Percentiles rank a stretch among this genome's conserved stretches.
Conservation (phyloP, 768 basidiomycete species). For the Gymnopilus dilepis region DNA sequence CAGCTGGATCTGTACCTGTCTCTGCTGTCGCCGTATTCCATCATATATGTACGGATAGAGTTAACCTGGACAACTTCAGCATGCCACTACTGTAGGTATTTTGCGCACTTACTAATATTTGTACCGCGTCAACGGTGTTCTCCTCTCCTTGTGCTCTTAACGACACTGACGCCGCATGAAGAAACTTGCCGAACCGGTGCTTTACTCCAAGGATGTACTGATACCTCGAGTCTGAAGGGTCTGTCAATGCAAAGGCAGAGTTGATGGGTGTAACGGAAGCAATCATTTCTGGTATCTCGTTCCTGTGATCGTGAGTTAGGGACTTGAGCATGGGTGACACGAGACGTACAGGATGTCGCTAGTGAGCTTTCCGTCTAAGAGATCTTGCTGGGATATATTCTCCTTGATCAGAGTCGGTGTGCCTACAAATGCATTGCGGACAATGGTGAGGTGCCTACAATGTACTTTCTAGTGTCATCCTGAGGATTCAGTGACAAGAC, state of each 20-base stretch:
- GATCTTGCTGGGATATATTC: conserved; percentile 52
- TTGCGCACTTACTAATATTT: conserved; percentile 59
- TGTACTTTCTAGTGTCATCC: neutral
- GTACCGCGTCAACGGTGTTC: conserved; percentile 82
- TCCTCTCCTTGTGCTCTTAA: conserved; percentile 78
- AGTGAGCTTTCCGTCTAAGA: conserved; percentile 46
- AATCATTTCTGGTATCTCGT: conserved; percentile 82
- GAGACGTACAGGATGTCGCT: conserved; percentile 71
- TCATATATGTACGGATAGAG: conserved; percentile 72
- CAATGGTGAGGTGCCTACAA: conserved; percentile 66
- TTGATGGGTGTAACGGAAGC: conserved; percentile 62
- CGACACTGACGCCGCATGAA: conserved; percentile 73
- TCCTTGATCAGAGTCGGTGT: conserved; percentile 71
- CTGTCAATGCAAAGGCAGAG: conserved; percentile 70
- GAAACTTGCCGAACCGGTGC: conserved; percentile 66
- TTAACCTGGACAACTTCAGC: conserved; percentile 49
- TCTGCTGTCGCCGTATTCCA: conserved; percentile 76
- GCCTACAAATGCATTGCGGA: conserved; percentile 78
- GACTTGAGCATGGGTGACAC: neutral
- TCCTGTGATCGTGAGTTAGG: conserved; percentile 41
- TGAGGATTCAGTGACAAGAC: conserved; percentile 23
- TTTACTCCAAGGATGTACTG: conserved; percentile 62
- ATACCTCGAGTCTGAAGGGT: conserved; percentile 68
- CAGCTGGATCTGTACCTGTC: conserved; percentile 43
- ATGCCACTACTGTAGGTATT: neutral